Conservation (phyloP, 2,329 filamentous ascomycete species). For the Ophiostoma sp. region DNA sequence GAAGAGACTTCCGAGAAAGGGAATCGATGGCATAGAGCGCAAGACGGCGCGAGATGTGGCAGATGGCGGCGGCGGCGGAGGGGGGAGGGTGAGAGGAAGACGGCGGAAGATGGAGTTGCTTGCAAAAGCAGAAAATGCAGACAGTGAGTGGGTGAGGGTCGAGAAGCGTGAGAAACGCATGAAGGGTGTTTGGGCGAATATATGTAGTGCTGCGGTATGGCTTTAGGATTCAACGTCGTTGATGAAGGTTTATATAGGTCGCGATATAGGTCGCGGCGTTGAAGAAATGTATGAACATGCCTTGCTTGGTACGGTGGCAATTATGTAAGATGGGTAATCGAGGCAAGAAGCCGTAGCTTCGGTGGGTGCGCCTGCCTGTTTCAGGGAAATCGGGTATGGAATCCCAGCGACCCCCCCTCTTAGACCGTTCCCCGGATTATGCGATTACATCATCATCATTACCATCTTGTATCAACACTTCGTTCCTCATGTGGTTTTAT, state of each 20-base stretch:
- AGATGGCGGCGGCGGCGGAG: constrained; percentile 39
- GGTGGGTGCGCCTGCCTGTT: neutral
- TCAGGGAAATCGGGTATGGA: constrained; percentile 1
- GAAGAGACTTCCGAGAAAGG: constrained; percentile 74
- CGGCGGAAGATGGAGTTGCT: constrained; percentile 35
- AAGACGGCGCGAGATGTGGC: constrained; percentile 27
- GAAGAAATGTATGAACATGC: neutral
- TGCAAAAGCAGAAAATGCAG: constrained; percentile 43
- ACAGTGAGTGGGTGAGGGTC: constrained; percentile 42
- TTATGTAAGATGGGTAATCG: neutral
- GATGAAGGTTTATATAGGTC: neutral
- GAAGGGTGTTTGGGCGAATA: constrained; percentile 13
- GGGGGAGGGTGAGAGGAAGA: constrained; percentile 44
- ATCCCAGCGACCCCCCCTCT: neutral
- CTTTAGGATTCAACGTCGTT: neutral
- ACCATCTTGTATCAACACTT: neutral
- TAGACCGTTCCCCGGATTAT: neutral
- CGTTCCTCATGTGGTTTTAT: neutral
- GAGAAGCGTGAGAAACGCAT: constrained; percentile 47
- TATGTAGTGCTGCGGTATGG: neutral
- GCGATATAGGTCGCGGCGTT: neutral
- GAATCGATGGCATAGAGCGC: constrained; percentile 67
- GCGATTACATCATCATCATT: neutral
- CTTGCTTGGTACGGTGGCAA: neutral
- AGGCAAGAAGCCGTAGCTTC: neutral